Percentiles rank a stretch among this genome's conserved stretches.
Evolutionary conservation across 228 moss, liverwort and hornwort species (phyloP).

Genomic region (Sphagnum fallax): DNA sequence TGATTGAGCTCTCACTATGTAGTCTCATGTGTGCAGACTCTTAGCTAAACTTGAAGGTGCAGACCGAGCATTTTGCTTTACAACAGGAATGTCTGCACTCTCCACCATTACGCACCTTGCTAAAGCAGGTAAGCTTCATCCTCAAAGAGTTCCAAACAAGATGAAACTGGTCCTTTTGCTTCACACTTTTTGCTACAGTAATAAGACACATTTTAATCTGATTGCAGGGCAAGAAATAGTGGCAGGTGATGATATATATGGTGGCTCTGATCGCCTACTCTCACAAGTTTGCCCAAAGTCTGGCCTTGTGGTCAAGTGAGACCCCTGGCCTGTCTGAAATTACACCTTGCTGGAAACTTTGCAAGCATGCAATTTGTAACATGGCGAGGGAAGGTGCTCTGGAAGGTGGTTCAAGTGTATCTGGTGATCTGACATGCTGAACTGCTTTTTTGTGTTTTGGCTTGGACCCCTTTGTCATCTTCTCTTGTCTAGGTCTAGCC

Average conservation of each 20-base stretch:
- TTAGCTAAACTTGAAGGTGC: conserved; percentile 78
- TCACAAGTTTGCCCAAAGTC: conserved; percentile 66
- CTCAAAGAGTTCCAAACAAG: too few species aligned
- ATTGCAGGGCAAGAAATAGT: conserved; percentile 76
- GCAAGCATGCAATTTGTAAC: not conserved
- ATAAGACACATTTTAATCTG: too few species aligned
- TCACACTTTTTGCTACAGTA: too few species aligned
- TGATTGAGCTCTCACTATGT: conserved; percentile 4
- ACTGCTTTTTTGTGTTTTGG: not conserved
- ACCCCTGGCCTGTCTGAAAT: not conserved
- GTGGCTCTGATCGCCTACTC: conserved; percentile 86
- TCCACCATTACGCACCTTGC: conserved; percentile 65
- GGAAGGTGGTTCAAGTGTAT: not conserved
- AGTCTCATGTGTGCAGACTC: conserved; percentile 23
- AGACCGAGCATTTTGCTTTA: conserved; percentile 81
- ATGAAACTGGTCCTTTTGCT: too few species aligned
- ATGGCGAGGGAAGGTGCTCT: too few species aligned
- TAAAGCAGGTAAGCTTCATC: conserved; percentile 45
- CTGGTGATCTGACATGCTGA: not conserved
- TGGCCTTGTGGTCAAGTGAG: conserved; percentile 78
- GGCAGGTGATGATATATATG: conserved; percentile 90
- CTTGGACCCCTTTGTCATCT: too few species aligned
- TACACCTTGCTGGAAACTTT: not conserved
- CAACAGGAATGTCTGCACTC: conserved; percentile 82
- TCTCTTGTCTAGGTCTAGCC: not conserved